Conservation (phyloP, 106 monocot species). For the Acanthochlamys bracteata region DNA sequence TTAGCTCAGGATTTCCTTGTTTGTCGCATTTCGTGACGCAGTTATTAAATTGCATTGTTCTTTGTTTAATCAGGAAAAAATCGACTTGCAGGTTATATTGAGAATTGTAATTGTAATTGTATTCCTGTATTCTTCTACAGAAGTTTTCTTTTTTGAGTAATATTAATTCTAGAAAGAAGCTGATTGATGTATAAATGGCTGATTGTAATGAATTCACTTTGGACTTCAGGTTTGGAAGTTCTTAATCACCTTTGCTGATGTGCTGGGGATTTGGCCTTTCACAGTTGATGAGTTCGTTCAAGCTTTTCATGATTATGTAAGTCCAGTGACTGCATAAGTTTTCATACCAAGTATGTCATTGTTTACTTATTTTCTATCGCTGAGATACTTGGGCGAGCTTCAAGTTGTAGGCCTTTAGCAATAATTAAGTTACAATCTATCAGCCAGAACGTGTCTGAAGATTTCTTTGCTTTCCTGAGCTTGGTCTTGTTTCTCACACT, state of each 20-base stretch:
- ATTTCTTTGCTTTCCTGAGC: neutral
- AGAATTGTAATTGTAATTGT: neutral
- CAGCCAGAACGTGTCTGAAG: neutral
- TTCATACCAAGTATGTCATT: neutral
- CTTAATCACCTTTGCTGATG: slow-evolving; percentile 84
- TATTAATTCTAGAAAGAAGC: no score
- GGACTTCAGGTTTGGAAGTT: slow-evolving; percentile 82
- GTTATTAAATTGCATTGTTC: no score
- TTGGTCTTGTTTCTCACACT: neutral
- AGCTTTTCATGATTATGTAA: slow-evolving; percentile 93
- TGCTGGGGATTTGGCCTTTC: slow-evolving; percentile 78
- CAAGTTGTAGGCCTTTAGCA: no score
- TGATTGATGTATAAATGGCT: neutral
- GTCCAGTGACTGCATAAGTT: slow-evolving; percentile 10
- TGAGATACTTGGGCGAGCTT: no score
- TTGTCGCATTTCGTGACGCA: no score
- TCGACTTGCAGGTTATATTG: no score
- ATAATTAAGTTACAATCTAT: no score
- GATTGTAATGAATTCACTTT: slow-evolving; percentile 10
- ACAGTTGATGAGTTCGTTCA: slow-evolving; percentile 93
- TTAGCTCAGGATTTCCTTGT: no score
- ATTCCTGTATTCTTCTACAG: no score
- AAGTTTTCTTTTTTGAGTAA: no score
- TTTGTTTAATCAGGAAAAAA: no score
- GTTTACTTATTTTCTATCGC: no score